phyloP scores from a whole-genome alignment of 2,329 filamentous ascomycete species.

The Epichloe gansuensis region DNA sequence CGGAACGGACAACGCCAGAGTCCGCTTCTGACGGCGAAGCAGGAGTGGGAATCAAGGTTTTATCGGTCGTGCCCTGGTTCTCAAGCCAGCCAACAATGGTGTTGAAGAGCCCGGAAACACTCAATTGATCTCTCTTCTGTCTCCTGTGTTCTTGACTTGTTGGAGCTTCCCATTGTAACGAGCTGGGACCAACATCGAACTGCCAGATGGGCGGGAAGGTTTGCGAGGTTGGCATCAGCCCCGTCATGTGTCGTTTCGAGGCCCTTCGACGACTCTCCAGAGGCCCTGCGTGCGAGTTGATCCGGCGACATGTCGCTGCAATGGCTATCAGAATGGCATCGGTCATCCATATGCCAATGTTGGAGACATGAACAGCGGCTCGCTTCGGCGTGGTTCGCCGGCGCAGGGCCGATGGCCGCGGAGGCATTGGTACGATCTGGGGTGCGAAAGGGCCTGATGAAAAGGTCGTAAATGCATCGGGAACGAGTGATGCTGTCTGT shows the following conservation, averaged over 20 bases:
- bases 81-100: slow-evolving; percentile 18
- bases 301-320: slow-evolving; percentile 13
- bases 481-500: neutral
- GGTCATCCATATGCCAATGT: slow-evolving; percentile 19
- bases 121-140: slow-evolving; percentile 11
- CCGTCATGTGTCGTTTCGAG: slow-evolving; percentile 41
- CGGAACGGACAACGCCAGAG: neutral
- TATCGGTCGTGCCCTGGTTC: slow-evolving; percentile 9
- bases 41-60: slow-evolving; percentile 10
- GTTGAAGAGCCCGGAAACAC: slow-evolving; percentile 12
- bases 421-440: slow-evolving; percentile 16
- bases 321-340: slow-evolving; percentile 18
- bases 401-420: slow-evolving; percentile 16
- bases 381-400: slow-evolving; percentile 13
- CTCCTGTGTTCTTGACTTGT: slow-evolving; percentile 17
- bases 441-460: neutral
- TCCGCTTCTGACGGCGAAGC: neutral
- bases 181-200: slow-evolving; percentile 29
- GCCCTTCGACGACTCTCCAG: slow-evolving; percentile 41
- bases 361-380: slow-evolving; percentile 6
- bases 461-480: neutral
- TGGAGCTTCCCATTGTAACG: slow-evolving; percentile 42
- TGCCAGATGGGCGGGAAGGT: slow-evolving; percentile 32
- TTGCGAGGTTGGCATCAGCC: slow-evolving; percentile 28
- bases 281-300: slow-evolving; percentile 37